Conservation (phyloP, 2,329 filamentous ascomycete species). For the Aureobasidium sp. region DNA sequence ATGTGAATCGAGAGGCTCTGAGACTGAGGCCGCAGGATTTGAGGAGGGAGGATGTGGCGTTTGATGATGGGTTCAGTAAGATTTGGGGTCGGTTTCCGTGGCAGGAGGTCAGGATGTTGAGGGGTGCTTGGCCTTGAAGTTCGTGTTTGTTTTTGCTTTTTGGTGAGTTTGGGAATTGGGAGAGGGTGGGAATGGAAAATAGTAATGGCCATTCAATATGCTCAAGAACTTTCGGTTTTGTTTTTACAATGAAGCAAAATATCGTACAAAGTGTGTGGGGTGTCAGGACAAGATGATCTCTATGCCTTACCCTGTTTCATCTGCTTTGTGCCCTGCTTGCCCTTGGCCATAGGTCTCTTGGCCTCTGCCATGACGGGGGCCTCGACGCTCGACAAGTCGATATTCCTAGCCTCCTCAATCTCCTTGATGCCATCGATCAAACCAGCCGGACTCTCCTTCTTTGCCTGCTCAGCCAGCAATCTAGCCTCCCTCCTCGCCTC, state of each 20-base stretch:
- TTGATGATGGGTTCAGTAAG: constrained; percentile 20
- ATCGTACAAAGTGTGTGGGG: background rate
- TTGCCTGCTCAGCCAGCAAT: constrained; percentile 49
- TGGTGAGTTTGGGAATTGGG: no score
- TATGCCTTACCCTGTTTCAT: constrained; percentile 10
- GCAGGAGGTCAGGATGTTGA: constrained; percentile 19
- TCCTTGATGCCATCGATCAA: constrained; percentile 16
- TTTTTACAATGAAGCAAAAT: background rate
- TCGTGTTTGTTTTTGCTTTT: no score
- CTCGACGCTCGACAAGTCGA: constrained; percentile 22
- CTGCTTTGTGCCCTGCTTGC: constrained; percentile 26
- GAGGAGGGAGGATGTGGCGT: constrained; percentile 19
- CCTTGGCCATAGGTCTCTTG: constrained; percentile 22
- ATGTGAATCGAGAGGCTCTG: constrained; percentile 16
- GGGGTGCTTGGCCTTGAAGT: constrained; percentile 19
- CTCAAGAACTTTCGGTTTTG: background rate
- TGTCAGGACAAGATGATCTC: background rate
- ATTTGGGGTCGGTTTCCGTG: constrained; percentile 21
- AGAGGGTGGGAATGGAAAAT: background rate
- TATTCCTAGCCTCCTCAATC: constrained; percentile 19
- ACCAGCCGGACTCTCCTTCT: constrained; percentile 31
- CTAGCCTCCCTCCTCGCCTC: constrained; percentile 51
- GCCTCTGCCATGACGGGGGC: constrained; percentile 28
- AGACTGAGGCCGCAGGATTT: constrained; percentile 22
- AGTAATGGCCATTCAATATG: background rate